Base-by-base conservation (phyloP, 1,139 yeast species). In the Saccharomyces hybrid region DNA sequence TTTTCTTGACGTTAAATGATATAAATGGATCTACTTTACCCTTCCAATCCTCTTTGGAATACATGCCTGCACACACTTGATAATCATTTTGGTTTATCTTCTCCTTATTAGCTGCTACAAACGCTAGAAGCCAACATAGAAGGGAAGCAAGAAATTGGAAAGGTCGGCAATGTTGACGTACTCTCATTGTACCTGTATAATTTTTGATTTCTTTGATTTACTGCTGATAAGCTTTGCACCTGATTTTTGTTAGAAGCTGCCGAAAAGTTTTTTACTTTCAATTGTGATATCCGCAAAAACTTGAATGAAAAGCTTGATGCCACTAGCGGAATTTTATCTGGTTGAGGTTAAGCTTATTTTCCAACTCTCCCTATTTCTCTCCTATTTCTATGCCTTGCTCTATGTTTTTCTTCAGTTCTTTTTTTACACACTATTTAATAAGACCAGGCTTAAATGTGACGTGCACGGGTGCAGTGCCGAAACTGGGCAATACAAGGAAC, bases 1-100 rank as follows among this genome's bases (percentile, higher is more conserved):
- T 72, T 47, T 73, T 71, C 52, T 76, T 72, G 55, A 86, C 70
- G 48, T 75, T 74, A 52, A 86, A 73, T 7, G 77, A 75, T 55
- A 86, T 83, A 61, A 78, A 83, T 8, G 95, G 91, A 55, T 78
- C 80, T 11, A 73, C 70, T 42, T 80, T 77, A 47, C 98, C 98
- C 51, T 89, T 87, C 93, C 96, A 88, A 68, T 91, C 96, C 50
- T 82, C 78, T 63, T 84, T 86, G 53, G 93, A 80, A 72, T 91
- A 93, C 81, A 93, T 83, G 44, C 99, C 99, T 9, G 91, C 79
- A 70, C 99, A 93, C 30, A 82, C 82, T 66, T 88, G 95, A 23
- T 85, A 76, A 51, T 70, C 64, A 7, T 70, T 68, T 14, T 78
- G 71, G 52, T 79, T 78, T 59, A 86, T 75, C 28, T 65, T 64